These are phyloP conservation scores for Stevia rebaudiana DNA, from an alignment of 140 eudicot genomes.

Conservation along the genomic window DNA sequence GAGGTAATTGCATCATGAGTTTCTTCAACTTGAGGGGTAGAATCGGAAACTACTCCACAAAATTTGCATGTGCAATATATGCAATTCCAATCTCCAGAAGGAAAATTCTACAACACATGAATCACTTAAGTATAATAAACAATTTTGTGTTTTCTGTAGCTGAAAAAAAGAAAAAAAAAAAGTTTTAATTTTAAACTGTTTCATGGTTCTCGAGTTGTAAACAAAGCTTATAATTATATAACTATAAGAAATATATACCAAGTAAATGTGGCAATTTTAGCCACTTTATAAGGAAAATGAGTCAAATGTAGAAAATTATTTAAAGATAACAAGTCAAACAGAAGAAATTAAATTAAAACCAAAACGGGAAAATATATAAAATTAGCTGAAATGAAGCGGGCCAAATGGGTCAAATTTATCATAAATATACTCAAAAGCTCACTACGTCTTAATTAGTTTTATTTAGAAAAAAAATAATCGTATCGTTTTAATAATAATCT, in stretches of 20 bases:
- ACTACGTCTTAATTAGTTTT: neutral
- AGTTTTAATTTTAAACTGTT: too few species aligned
- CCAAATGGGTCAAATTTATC: neutral
- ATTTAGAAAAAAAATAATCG: neutral
- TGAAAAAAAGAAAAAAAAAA: neutral
- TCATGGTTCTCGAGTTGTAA: neutral
- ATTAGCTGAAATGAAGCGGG: neutral
- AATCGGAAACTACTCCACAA: conserved; percentile 49
- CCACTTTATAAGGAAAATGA: neutral
- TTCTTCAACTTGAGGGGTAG: conserved; percentile 32
- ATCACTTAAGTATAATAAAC: conserved; percentile 5
- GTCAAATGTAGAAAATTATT: neutral
- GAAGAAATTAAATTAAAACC: neutral
- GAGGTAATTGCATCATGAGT: conserved; percentile 17
- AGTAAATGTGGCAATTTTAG: conserved; percentile 5
- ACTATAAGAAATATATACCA: neutral
- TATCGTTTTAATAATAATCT: neutral
- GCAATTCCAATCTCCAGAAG: conserved; percentile 89
- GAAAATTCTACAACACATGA: conserved; percentile 54
- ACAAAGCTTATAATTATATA: neutral
- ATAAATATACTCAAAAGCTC: conserved; percentile 2
- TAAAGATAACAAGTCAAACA: neutral
- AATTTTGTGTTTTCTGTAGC: neutral
- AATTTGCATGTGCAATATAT: conserved; percentile 77
- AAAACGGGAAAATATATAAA: too few species aligned